Evolutionary conservation across 805 yeast species (phyloP).

Genomic region (Wickerhamiella sorbophila): DNA sequence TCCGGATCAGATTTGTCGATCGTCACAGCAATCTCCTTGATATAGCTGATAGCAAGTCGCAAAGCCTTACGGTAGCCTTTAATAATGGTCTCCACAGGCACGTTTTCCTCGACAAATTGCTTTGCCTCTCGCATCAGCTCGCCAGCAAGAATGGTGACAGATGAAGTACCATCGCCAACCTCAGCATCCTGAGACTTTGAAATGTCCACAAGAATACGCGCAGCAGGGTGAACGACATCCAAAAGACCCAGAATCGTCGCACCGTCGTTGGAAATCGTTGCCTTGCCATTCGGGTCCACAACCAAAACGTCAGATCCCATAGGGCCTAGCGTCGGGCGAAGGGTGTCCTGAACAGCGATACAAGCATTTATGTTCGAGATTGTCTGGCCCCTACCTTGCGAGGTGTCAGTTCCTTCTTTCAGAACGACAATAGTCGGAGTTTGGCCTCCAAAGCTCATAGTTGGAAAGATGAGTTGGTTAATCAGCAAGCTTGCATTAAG

Average conservation of each 20-base stretch:
- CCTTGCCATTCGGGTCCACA: constrained; percentile 66
- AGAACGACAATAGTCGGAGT: constrained; percentile 97
- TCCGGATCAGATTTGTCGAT: constrained; percentile 38
- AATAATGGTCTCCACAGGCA: constrained; percentile 75
- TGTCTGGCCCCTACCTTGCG: constrained; percentile 94
- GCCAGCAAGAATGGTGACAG: constrained; percentile 83
- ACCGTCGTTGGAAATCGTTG: constrained; percentile 96
- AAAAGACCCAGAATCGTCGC: constrained; percentile 85
- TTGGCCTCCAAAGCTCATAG: constrained; percentile 80
- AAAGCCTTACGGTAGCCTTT: constrained; percentile 82
- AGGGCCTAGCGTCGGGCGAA: constrained; percentile 92
- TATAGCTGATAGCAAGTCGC: constrained; percentile 54
- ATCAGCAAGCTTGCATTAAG: not conserved
- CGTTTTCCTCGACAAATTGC: constrained; percentile 87
- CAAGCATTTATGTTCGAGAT: constrained; percentile 94
- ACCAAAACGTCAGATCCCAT: constrained; percentile 90
- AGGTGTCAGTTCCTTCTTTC: constrained; percentile 93
- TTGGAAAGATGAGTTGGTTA: not conserved
- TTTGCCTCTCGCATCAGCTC: constrained; percentile 85
- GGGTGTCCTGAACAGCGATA: constrained; percentile 88
- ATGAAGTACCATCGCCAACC: constrained; percentile 97
- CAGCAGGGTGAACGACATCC: constrained; percentile 97
- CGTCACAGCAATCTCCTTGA: constrained; percentile 62
- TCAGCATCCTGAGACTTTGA: constrained; percentile 96
- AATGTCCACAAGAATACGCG: constrained; percentile 85